Base-by-base conservation (phyloP, 2,329 filamentous ascomycete genomes). In the Beauveria scarabaeidicola region DNA sequence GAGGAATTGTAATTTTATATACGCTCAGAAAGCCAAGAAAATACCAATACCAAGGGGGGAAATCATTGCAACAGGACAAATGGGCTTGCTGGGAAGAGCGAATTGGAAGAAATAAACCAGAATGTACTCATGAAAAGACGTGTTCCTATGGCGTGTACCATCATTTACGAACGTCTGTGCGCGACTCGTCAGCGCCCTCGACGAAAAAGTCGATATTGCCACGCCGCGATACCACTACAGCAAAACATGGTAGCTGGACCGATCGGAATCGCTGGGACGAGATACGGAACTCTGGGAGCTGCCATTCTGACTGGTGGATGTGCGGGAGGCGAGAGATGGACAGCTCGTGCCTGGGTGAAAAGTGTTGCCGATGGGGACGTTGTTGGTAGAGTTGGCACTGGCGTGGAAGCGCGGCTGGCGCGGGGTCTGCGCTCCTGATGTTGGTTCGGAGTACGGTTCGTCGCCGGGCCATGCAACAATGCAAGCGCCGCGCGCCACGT, bases 401-500 rank as follows among this genome's bases (percentile, higher is more conserved):
- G 47, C 19, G 40, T 52, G 38, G 21, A 9, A 36, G 48, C 56
- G 56, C 56, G 56, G n/a, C 40, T 59, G 48, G 13, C 29, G 56
- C 29, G 32, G 46, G 44, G 21, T 29, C 1, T 57, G 47, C 46
- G 55, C 55, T 43, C 52, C 36, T 21, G 29, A 36, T 10, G 38
- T 55, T 46, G 58, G 58, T 27, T 55, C 58, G 4, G 19, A 19
- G 46, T 64, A 66, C 5, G 64, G 63, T 62, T 70, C 67, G 43
- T 68, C 67, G 23, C 64, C 52, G 0, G 68, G 69, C 69, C 68
- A 69, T 27, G 69, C 67, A 15, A 64, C 64, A 25, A 70, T 61
- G 32, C 62, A 66, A 19, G 69, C 68, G 47, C 69, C 69, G 27
- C 59, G 58, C 13, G 60, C 61, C 11, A 63, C 56, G 29, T 64